Base-by-base conservation (phyloP, 805 yeast genomes). In the Komagataella kurtzmanii region DNA sequence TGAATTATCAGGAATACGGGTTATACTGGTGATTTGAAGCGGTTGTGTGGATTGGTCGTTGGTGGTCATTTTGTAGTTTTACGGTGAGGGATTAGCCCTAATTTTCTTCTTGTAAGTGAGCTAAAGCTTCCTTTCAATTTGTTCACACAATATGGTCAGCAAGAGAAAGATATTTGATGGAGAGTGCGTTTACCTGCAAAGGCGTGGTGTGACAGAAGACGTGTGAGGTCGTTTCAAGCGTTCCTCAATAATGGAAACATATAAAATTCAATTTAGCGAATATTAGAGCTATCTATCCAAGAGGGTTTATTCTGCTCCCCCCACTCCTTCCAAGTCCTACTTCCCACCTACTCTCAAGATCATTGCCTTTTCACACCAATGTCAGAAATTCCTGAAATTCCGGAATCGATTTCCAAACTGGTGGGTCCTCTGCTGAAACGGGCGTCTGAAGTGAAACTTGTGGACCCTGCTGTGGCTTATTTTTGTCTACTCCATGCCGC, bases 401-500 rank as follows among this genome's bases (percentile, higher is more conserved):
- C 71, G 51, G 66, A 60, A 12, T 53, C 56, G 5, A 60, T 71
- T 3, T 49, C 58, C 48, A 71, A 71, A 56, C 54, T 61, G 2
- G 67, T 79, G 44, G 65, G 72, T 0, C 75, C 81, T 0, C 80
- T 63, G 55, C 64, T 81, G 17, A 65, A 70, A 6, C 72, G 90
- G 6, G 71, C 88, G 18, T 64, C 62, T 7, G 96, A 88, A 57
- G 59, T 87, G 45, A 71, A 66, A 17, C 54, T 17, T 58, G 0
- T 72, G 7, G 83, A 86, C 55, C 89, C 95, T 0, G 67, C 83
- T 8, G 75, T 88, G 24, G 71, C 91, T 4, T 88, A 87, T 65
- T 85, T 77, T 64, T 85, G 93, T 65, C 74, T 71, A 55, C 62
- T 84, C 49, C 83, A 84, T 60, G 86, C 89, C 0, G 82, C 86